Conservation (phyloP, 768 basidiomycete species). For the Tylopilus felleus region DNA sequence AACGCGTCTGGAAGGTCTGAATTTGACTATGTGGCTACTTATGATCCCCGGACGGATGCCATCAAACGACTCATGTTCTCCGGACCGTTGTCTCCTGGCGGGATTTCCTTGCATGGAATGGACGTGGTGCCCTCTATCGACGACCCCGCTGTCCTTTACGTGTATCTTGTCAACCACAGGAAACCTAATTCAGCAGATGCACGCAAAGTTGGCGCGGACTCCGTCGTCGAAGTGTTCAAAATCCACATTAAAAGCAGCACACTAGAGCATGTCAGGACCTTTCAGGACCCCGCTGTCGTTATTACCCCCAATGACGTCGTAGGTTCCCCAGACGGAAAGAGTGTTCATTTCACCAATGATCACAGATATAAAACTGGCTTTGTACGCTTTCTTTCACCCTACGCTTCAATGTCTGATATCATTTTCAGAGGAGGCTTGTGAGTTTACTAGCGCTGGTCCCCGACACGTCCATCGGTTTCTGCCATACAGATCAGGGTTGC, state of each 20-base stretch:
- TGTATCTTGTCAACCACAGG: conserved; percentile 74
- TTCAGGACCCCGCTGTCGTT: conserved; percentile 48
- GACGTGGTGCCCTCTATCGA: conserved; percentile 56
- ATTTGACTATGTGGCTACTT: conserved; percentile 58
- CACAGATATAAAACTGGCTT: conserved; percentile 50
- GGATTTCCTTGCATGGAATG: conserved; percentile 62
- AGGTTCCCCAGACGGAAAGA: conserved; percentile 60
- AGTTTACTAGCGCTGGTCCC: conserved; percentile 32
- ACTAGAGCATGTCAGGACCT: conserved; percentile 54
- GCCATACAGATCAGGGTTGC: conserved; percentile 58
- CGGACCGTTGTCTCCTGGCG: conserved; percentile 36
- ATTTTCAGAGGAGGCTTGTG: conserved; percentile 19
- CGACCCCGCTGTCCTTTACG: conserved; percentile 48
- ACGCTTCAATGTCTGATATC: neutral
- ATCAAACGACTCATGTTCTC: conserved; percentile 45
- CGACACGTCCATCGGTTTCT: conserved; percentile 58
- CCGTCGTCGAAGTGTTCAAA: conserved; percentile 67
- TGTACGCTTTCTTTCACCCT: conserved; percentile 36
- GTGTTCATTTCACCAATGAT: conserved; percentile 72
- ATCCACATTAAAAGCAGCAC: conserved; percentile 42
- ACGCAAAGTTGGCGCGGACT: conserved; percentile 58
- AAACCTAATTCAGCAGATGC: conserved; percentile 42
- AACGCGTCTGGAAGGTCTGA: conserved; percentile 38
- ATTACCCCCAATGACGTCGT: conserved; percentile 69
- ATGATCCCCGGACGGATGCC: conserved; percentile 44